phyloP scores from a whole-genome alignment of 176 grass and related monocot species.

The Aechmea fasciata region DNA sequence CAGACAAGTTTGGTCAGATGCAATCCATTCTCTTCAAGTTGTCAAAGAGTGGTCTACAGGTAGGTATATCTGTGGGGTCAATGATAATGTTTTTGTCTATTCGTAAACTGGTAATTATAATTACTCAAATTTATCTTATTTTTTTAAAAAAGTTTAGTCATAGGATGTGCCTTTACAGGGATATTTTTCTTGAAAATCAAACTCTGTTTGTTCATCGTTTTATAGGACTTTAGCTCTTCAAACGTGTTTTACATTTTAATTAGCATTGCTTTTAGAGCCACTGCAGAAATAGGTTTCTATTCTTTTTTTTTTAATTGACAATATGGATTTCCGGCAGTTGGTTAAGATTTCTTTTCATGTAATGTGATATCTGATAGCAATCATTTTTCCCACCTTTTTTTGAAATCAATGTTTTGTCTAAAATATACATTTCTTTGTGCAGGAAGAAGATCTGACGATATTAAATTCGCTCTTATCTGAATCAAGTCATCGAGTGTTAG shows the following conservation, averaged over 20 bases:
- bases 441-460: slow-evolving; percentile 40
- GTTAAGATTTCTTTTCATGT: neutral
- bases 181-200: too few species aligned
- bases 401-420: neutral
- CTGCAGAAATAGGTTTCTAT: neutral
- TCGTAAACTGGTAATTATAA: too few species aligned
- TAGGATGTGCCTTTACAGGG: too few species aligned
- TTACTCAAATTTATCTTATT: too few species aligned
- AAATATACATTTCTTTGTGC: slow-evolving; percentile 5
- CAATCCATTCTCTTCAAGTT: slow-evolving; percentile 45
- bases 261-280: too few species aligned
- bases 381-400: neutral
- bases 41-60: slow-evolving; percentile 30
- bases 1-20: slow-evolving; percentile 38
- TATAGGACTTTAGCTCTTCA: too few species aligned
- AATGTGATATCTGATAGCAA: neutral
- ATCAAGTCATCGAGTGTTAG: slow-evolving; percentile 49
- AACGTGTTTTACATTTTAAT: too few species aligned
- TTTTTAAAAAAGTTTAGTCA: too few species aligned
- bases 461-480: slow-evolving; percentile 52
- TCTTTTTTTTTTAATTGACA: neutral
- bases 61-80: slow-evolving; percentile 16
- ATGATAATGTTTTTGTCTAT: too few species aligned
- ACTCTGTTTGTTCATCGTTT: too few species aligned
- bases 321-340: neutral